Conservation (phyloP, 2,329 filamentous ascomycete genomes). For the Dryadomyces quercus-mongolicae region DNA sequence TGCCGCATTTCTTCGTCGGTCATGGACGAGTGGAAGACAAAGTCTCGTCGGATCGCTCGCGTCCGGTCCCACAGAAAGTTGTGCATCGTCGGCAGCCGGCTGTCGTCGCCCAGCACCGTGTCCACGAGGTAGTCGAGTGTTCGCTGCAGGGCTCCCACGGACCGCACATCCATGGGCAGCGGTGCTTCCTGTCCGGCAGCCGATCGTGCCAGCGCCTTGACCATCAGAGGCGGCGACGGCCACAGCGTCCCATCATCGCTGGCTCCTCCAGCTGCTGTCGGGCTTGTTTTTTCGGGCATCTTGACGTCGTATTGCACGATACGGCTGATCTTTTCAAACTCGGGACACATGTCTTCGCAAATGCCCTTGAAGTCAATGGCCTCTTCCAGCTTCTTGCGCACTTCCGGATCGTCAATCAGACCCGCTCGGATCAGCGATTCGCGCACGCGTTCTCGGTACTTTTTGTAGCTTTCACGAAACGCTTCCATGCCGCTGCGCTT, state of each 20-base stretch:
- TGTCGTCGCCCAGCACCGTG: constrained; percentile 42
- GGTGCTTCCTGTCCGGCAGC: constrained; percentile 57
- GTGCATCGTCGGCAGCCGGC: constrained; percentile 39
- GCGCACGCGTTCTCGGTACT: constrained; percentile 44
- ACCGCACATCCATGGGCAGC: constrained; percentile 55
- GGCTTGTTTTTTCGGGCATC: constrained; percentile 37
- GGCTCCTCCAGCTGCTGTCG: constrained; percentile 11
- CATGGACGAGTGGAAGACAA: constrained; percentile 54
- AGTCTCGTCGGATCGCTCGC: constrained; percentile 54
- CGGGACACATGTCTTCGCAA: constrained; percentile 58
- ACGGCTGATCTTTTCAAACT: constrained; percentile 51
- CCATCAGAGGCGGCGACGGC: constrained; percentile 42
- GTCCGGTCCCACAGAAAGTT: constrained; percentile 59
- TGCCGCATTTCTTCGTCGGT: constrained; percentile 41
- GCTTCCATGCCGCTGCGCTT: constrained; percentile 39
- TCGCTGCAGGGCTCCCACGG: constrained; percentile 41
- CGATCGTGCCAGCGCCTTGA: constrained; percentile 56
- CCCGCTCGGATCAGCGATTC: constrained; percentile 44
- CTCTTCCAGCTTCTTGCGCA: constrained; percentile 47
- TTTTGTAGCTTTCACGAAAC: constrained; percentile 43
- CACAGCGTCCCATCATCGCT: constrained; percentile 24
- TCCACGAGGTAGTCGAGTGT: constrained; percentile 54
- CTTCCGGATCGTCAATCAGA: constrained; percentile 53
- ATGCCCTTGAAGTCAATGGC: constrained; percentile 57
- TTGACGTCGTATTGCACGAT: constrained; percentile 50